Base-by-base conservation (phyloP, 768 basidiomycete species). In the Psilocybe subaeruginosa region DNA sequence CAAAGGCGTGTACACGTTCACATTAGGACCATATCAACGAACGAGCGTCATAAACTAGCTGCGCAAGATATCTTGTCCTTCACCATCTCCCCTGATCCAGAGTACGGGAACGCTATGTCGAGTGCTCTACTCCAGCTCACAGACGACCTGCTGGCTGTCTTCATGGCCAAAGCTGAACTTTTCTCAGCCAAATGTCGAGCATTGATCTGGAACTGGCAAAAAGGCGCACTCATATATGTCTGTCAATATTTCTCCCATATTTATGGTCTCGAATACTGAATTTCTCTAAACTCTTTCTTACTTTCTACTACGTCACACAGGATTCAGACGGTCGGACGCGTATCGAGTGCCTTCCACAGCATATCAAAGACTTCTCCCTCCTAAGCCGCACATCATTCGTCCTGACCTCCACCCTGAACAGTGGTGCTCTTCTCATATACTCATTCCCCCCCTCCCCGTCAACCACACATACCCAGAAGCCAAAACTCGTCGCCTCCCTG, bases 121-220 rank as follows among this genome's bases (percentile, higher is more conserved):
- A 56, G 6, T 27, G 54, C 55, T 4, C 9, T 41, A 3, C 49
- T 64, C 14, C 54, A 59, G 23, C 8, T 64, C n/a, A 58, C 58
- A 2, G 12, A 52, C 31, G 58, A 64, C 45, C 6, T 52, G 9
- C 5, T 64, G 43, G 35, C 35, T 46, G 27, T 64, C 16, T 56
- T 55, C 55, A n/a, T 59, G 54, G 19, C 51, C 29, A 54, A 54
- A 54, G 52, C 33, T 14, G 7, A 12, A 2, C 17, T 9, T 35
- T 29, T 27, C 31, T 9, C 46, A 16, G 19, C 16, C 2, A 49
- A 16, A 14, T 33, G 39, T 19, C 12, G 58, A 37, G 39, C 52
- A 17, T n/a, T 64, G 41, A 53, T 59, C 3, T 64, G 62, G 62
- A 64, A 64, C 23, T 60, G 62, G 62, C 17, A 35, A n/a, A 52